Base-by-base conservation (phyloP, 352 stramenopile species). In the Phytophthora sp. region DNA sequence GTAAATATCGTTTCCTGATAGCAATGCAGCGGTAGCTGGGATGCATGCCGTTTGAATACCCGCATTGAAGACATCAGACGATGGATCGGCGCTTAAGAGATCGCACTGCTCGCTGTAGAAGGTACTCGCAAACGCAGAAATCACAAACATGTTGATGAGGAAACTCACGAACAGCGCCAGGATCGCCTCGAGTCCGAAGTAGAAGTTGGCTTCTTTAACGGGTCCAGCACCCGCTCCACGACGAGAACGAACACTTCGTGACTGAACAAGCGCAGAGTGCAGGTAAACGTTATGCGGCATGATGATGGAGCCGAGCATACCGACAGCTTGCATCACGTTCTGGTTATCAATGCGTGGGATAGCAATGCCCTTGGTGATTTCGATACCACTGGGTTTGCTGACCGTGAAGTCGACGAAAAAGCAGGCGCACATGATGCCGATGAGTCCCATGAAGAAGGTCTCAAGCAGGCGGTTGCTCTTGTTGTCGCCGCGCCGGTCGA, bases 281-380 rank as follows among this genome's bases (percentile, higher is more conserved):
- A 98, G 72, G 53, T 97, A 98, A 8, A 98, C 74, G 58, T 99
- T 98, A 74, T 98, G 93, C 4, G 95, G 94, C 92, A 98, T 98
- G 74, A 98, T 95, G 27, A 98, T 91, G 21, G 89, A 69, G 55
- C 91, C 90, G 13, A 98, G 64, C 63, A 95, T 96, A 7, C 82
- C 86, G n/a, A 96, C 90, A 50, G 77, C 84, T 70, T 80, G 66
- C 58, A 83, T 81, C 58, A 77, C 80, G 59, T 87, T 91, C 63
- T 82, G 84, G 51, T 79, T 71, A 59, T 80, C 73, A 50, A 94
- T 74, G 8, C 71, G 64, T 8, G 90, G 90, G 15, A 82, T 77
- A 1, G 84, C 42, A 66, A 97, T 90, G 21, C 90, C 93, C 36
- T 87, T 84, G n/a, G 79, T 39, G 57, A 98, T 79, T 45, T 94